Base-by-base conservation (phyloP, 2,329 filamentous ascomycete species). In the Colletotrichum chrysophilum region DNA sequence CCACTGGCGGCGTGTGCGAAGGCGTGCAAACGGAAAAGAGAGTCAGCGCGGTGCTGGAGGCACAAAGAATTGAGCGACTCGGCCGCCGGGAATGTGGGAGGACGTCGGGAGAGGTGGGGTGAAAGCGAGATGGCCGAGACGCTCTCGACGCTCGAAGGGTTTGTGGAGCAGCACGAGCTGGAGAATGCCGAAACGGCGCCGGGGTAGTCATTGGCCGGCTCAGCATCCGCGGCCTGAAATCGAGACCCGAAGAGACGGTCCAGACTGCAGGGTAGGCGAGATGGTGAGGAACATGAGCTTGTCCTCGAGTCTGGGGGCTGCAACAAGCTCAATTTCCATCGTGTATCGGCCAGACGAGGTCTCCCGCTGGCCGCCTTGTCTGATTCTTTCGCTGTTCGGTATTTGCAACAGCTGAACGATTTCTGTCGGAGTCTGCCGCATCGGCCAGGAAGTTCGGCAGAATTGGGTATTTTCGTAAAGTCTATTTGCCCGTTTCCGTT, bases 111-210 rank as follows among this genome's bases (percentile, higher is more conserved):
- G 70, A 70, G 43, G 73, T 68, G 70, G 64, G 64, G 73, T 24
- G 12, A 61, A 21, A 56, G 58, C 70, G 56, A 75, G 26, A 8
- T 24, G 56, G 43, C 70, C 69, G 36, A 71, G 69, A 66, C 69
- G 55, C 26, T 52, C 32, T 24, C 24, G n/a, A 24, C 32, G 18
- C 34, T 70, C 34, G 12, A 56, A 34, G 55, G 56, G 58, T 61
- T 38, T 60, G 36, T 62, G 34, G 24, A 68, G 28, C 18, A 70
- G 43, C 18, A 12, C 3, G 12, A 32, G 8, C 24, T 34, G 34
- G 38, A 48, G 36, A 70, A 56, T 68, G 73, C 69, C 73, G 73
- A 75, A 68, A 60, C 70, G 64, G 73, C 58, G 73, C 73, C 73
- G 73, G 34, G 62, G 62, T 55, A 38, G 56, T 55, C 8, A 24